These are phyloP conservation scores for Annulohypoxylon stygium DNA, from an alignment of 495 filamentous ascomycete species.

Conservation along the genomic window DNA sequence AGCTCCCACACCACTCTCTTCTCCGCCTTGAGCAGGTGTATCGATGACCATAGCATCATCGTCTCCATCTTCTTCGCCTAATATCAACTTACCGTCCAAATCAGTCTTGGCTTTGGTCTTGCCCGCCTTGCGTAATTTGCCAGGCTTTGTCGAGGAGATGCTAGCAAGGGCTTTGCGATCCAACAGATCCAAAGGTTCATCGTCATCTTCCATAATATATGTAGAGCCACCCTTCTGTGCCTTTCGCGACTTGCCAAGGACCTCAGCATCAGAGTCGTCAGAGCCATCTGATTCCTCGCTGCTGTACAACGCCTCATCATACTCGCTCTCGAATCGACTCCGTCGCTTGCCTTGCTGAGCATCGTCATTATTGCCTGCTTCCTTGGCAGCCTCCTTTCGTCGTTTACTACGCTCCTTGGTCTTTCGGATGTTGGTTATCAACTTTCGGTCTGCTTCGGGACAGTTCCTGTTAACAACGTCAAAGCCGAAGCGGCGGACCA, in stretches of 20 bases:
- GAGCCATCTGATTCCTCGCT: constrained; percentile 74
- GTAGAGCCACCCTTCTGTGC: constrained; percentile 70
- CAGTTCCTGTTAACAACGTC: constrained; percentile 79
- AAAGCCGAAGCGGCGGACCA: constrained; percentile 89
- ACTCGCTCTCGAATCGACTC: constrained; percentile 85
- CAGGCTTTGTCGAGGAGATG: constrained; percentile 90
- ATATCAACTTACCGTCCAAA: constrained; percentile 87
- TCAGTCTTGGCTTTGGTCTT: constrained; percentile 79
- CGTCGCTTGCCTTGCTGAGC: constrained; percentile 62
- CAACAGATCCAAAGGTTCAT: constrained; percentile 93
- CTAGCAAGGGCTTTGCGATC: constrained; percentile 89
- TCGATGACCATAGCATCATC: constrained; percentile 72
- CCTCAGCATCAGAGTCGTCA: constrained; percentile 71
- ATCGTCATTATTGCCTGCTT: constrained; percentile 61
- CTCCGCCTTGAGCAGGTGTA: constrained; percentile 57
- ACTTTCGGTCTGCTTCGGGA: constrained; percentile 86
- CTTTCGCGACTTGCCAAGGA: constrained; percentile 66
- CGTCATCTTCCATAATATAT: constrained; percentile 92
- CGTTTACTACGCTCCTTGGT: constrained; percentile 87
- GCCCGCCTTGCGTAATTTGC: constrained; percentile 67
- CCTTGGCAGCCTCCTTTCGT: constrained; percentile 78
- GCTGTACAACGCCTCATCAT: constrained; percentile 94
- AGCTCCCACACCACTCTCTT: constrained; percentile 80
- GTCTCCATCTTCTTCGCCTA: constrained; percentile 69
- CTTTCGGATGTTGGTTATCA: constrained; percentile 94